Conservation (phyloP, 2,329 filamentous ascomycete species). For the Orbilia blumenaviensis region DNA sequence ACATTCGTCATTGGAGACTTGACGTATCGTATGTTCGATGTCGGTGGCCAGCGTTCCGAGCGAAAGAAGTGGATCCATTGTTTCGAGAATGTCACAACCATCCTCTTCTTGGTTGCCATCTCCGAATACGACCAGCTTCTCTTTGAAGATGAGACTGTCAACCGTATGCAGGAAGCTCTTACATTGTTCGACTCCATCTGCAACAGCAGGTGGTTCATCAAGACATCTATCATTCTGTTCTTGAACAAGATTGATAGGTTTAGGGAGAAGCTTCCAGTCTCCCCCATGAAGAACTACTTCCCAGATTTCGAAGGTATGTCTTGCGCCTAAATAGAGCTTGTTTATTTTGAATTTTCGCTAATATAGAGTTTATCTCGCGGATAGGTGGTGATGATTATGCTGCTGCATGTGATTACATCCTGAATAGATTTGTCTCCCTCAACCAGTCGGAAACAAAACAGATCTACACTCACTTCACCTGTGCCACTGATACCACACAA, state of each 20-base stretch:
- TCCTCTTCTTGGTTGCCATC: slow-evolving; percentile 95
- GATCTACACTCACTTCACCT: slow-evolving; percentile 99
- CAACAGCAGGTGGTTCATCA: slow-evolving; percentile 77
- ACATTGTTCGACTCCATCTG: slow-evolving; percentile 77
- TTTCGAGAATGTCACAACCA: slow-evolving; percentile 97
- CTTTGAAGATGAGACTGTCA: slow-evolving; percentile 94
- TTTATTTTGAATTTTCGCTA: slow-evolving; percentile 42
- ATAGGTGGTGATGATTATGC: slow-evolving; percentile 89
- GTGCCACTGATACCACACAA: slow-evolving; percentile 97
- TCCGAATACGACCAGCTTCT: slow-evolving; percentile 96
- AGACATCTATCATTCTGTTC: slow-evolving; percentile 77
- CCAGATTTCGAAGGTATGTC: slow-evolving; percentile 74
- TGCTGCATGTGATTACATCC: slow-evolving; percentile 96
- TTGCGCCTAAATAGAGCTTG: slow-evolving; percentile 21
- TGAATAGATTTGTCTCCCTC: slow-evolving; percentile 96
- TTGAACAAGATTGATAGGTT: slow-evolving; percentile 79
- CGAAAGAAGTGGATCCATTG: slow-evolving; percentile 99
- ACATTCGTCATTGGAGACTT: slow-evolving; percentile 94
- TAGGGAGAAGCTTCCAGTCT: slow-evolving; percentile 77
- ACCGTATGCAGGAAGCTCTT: slow-evolving; percentile 77
- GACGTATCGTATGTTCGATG: slow-evolving; percentile 97
- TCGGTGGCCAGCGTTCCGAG: slow-evolving; percentile 93
- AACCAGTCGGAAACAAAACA: slow-evolving; percentile 99
- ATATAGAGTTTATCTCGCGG: background rate
- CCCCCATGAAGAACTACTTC: slow-evolving; percentile 80